phyloP scores from a whole-genome alignment of 2,329 filamentous ascomycete genomes.

The Pleoardoris graminearum region DNA sequence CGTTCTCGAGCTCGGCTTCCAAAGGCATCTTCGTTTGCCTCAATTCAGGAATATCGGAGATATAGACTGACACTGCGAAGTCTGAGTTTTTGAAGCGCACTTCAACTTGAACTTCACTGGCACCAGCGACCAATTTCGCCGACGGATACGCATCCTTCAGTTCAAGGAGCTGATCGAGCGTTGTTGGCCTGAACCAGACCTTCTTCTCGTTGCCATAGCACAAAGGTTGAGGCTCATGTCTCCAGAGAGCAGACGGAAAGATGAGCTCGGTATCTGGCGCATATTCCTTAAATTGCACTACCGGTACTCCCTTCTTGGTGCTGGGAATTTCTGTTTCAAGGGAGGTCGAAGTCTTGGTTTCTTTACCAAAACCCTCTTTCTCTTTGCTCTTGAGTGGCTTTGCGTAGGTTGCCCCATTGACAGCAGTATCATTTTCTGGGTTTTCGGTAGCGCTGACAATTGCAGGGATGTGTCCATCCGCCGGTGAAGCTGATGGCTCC shows the following conservation, averaged over 20 bases:
- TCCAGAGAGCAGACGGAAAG: constrained; percentile 82
- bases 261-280: constrained; percentile 89
- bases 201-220: constrained; percentile 92
- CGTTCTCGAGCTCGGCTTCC: constrained; percentile 31
- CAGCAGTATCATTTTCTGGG: constrained; percentile 22
- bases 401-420: constrained; percentile 40
- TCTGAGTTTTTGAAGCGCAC: constrained; percentile 94
- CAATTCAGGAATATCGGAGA: constrained; percentile 87
- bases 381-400: constrained; percentile 44
- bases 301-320: constrained; percentile 59
- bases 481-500: constrained; percentile 29
- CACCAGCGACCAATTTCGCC: constrained; percentile 94
- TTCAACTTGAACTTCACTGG: constrained; percentile 95
- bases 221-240: constrained; percentile 75
- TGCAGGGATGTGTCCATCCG: constrained; percentile 33
- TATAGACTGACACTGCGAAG: constrained; percentile 85
- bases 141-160: constrained; percentile 83
- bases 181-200: constrained; percentile 88
- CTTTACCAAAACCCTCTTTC: constrained; percentile 15
- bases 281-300: constrained; percentile 82
- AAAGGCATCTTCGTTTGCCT: constrained; percentile 59
- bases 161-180: constrained; percentile 78
- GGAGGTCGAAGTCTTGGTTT: constrained; percentile 57
- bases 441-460: constrained; percentile 27
- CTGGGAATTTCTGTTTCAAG: constrained; percentile 48